Percentiles rank a stretch among this genome's conserved stretches.
Evolutionary conservation across 805 yeast genomes (phyloP).

Genomic region (Pichia thaimueangensis): DNA sequence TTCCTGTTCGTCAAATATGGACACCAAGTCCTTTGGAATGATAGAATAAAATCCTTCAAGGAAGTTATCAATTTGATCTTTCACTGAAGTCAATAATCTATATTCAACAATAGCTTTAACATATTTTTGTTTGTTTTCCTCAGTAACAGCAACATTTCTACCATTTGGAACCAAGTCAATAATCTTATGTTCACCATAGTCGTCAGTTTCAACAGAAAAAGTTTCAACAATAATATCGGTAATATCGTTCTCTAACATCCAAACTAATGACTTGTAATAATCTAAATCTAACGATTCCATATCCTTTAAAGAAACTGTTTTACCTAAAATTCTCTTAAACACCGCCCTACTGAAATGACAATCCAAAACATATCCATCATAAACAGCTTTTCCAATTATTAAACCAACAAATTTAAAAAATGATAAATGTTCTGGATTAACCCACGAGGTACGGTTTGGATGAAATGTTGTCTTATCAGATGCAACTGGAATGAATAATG

Average conservation of each 20-base stretch:
- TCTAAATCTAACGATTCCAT: slow-evolving; percentile 92
- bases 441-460: slow-evolving; percentile 87
- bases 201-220: slow-evolving; percentile 88
- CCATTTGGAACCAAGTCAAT: slow-evolving; percentile 84
- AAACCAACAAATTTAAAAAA: slow-evolving; percentile 94
- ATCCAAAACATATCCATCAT: slow-evolving; percentile 78
- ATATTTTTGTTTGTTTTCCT: slow-evolving; percentile 84
- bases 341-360: slow-evolving; percentile 95
- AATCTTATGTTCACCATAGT: slow-evolving; percentile 81
- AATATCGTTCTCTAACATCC: slow-evolving; percentile 97
- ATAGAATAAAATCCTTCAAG: slow-evolving; percentile 85
- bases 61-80: slow-evolving; percentile 82
- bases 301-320: slow-evolving; percentile 78
- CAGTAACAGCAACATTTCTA: slow-evolving; percentile 77
- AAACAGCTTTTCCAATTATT: slow-evolving; percentile 89
- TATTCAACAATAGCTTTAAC: slow-evolving; percentile 83
- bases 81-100: slow-evolving; percentile 72
- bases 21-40: slow-evolving; percentile 73
- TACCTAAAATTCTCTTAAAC: slow-evolving; percentile 77
- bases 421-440: slow-evolving; percentile 87
- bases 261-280: slow-evolving; percentile 82
- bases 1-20: slow-evolving; percentile 93
- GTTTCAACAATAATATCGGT: slow-evolving; percentile 94
- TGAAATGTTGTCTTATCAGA: slow-evolving; percentile 92
- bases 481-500: slow-evolving; percentile 83